A percentile compares a stretch with the other conserved stretches of the same genome.
Evolutionary conservation across 257 asterid species (phyloP).

Genomic region (Dorcoceras hygrometricum): DNA sequence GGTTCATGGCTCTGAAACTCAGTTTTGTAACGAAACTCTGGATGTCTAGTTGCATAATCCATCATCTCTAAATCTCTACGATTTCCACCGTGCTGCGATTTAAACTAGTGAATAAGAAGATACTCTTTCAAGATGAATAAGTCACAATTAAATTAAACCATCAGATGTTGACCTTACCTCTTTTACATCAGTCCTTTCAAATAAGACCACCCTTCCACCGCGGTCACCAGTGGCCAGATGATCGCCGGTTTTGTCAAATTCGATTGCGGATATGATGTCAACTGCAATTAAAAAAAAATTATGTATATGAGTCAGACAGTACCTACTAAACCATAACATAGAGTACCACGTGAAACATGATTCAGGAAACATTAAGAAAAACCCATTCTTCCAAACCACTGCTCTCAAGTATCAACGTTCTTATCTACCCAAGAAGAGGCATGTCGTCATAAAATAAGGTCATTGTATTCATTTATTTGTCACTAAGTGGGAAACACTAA

Average conservation of each 20-base stretch:
- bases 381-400: neutral
- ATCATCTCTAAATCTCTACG: constrained; percentile 70
- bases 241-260: constrained; percentile 59
- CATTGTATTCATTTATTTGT: neutral
- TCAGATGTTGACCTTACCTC: constrained; percentile 33
- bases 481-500: neutral
- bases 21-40: constrained; percentile 84
- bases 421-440: neutral
- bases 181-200: constrained; percentile 52
- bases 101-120: constrained; percentile 20
- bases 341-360: neutral
- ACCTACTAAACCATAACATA: neutral
- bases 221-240: constrained; percentile 71
- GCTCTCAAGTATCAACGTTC: neutral
- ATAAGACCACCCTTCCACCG: constrained; percentile 63
- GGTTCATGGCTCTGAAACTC: constrained; percentile 97
- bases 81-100: constrained; percentile 52
- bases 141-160: neutral
- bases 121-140: constrained; percentile 15
- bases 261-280: constrained; percentile 34
- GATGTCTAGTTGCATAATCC: constrained; percentile 63
- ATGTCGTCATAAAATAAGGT: neutral
- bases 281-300: neutral
- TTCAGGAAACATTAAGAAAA: neutral
- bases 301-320: neutral